These are phyloP conservation scores for Fusarium denticulatum DNA, from an alignment of 2,329 filamentous ascomycete species.

Conservation along the genomic window DNA sequence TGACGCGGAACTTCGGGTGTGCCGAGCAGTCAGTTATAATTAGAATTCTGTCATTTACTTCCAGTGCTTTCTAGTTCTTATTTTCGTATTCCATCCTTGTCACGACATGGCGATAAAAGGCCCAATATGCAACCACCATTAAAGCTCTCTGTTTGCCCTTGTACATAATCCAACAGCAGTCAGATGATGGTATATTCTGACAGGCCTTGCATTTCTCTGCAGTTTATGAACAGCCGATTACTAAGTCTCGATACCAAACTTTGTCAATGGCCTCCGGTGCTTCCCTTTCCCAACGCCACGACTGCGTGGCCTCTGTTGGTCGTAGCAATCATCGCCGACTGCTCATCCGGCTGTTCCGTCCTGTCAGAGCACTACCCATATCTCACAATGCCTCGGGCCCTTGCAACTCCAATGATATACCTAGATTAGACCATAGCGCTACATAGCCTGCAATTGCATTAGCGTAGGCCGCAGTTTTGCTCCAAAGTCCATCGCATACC, in stretches of 20 bases:
- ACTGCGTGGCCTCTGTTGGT: not conserved
- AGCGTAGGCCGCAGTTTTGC: not conserved
- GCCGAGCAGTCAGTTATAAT: not conserved
- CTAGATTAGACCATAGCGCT: not conserved
- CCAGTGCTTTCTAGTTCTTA: not conserved
- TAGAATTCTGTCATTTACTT: not conserved
- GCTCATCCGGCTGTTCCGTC: not conserved
- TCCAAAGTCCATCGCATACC: not conserved
- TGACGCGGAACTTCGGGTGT: not conserved
- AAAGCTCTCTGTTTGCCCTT: rapidly evolving
- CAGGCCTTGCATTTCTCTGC: rapidly evolving
- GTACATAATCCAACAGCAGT: rapidly evolving
- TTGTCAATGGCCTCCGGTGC: not conserved
- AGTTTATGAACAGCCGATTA: no score
- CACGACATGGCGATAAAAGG: not conserved
- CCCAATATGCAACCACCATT: not conserved
- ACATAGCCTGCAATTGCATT: not conserved
- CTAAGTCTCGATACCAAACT: rapidly evolving
- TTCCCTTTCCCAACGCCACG: not conserved
- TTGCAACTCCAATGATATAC: not conserved
- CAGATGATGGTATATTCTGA: rapidly evolving
- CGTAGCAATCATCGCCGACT: not conserved
- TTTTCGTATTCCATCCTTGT: not conserved
- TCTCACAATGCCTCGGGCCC: not conserved
- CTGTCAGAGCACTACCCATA: not conserved